Evolutionary conservation across 2,329 filamentous ascomycete genomes (phyloP).

Genomic region (Hypoxylon sp.): DNA sequence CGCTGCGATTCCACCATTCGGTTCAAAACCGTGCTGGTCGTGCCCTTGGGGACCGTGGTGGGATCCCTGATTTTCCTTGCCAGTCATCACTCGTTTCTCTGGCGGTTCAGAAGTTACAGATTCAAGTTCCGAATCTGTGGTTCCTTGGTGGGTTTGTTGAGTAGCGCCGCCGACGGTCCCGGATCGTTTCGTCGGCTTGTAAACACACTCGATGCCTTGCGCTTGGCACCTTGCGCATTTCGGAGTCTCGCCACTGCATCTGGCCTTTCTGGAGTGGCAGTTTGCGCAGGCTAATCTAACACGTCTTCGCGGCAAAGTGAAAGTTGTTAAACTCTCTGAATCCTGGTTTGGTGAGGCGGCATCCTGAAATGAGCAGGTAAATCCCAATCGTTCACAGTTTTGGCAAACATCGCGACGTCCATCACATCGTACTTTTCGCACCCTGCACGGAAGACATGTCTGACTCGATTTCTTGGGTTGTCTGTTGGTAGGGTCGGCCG

Average conservation of each 20-base stretch:
- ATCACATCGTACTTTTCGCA: conserved; percentile 67
- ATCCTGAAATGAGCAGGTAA: conserved; percentile 65
- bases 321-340: conserved; percentile 49
- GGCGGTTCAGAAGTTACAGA: conserved; percentile 47
- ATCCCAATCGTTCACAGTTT: conserved; percentile 67
- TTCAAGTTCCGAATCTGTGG: conserved; percentile 47
- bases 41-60: conserved; percentile 45
- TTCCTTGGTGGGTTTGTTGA: conserved; percentile 37
- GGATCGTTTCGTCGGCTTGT: conserved; percentile 52
- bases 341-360: conserved; percentile 48
- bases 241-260: conserved; percentile 65
- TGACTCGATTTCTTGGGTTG: conserved; percentile 47
- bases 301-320: conserved; percentile 60
- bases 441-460: conserved; percentile 64
- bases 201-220: conserved; percentile 65
- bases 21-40: conserved; percentile 40
- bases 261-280: conserved; percentile 66
- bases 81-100: conserved; percentile 45
- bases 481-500: conserved; percentile 46
- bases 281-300: conserved; percentile 65
- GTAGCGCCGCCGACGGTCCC: conserved; percentile 38
- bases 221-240: conserved; percentile 61
- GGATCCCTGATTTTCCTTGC: conserved; percentile 45
- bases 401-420: conserved; percentile 62
- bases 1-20: conserved; percentile 27